Evolutionary conservation across 2,329 filamentous ascomycete species (phyloP).

Genomic region (Fusarium secorum): DNA sequence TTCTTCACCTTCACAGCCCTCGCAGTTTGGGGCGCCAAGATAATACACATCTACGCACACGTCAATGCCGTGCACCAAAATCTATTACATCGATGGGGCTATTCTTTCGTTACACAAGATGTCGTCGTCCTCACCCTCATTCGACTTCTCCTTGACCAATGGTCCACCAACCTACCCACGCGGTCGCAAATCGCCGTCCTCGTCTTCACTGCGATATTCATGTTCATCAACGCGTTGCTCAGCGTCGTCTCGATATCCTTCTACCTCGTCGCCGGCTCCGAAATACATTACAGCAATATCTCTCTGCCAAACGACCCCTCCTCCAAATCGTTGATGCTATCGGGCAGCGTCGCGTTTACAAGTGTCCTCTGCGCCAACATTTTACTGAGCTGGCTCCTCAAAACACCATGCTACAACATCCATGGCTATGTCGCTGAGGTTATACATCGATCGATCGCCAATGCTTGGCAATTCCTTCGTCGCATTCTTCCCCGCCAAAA

Average conservation of each 20-base stretch:
- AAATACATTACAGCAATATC: slow-evolving; percentile 49
- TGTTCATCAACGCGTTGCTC: slow-evolving; percentile 22
- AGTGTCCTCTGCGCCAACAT: slow-evolving; percentile 25
- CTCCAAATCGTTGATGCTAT: slow-evolving; percentile 43
- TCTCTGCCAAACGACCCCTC: slow-evolving; percentile 44
- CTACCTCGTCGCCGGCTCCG: slow-evolving; percentile 44
- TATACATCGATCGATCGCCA: slow-evolving; percentile 36
- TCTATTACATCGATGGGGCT: slow-evolving; percentile 25
- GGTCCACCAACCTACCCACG: slow-evolving; percentile 26
- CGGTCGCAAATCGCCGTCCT: slow-evolving; percentile 13
- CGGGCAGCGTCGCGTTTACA: slow-evolving; percentile 42
- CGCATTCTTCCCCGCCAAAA: neutral
- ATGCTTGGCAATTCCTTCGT: slow-evolving; percentile 13
- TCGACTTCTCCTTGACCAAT: slow-evolving; percentile 44
- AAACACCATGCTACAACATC: slow-evolving; percentile 34
- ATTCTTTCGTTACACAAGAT: slow-evolving; percentile 49
- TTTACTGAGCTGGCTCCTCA: slow-evolving; percentile 39
- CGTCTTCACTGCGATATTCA: slow-evolving; percentile 11
- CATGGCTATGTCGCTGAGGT: slow-evolving; percentile 39
- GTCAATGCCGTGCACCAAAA: slow-evolving; percentile 36
- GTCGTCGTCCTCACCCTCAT: slow-evolving; percentile 43
- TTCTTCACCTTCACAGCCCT: slow-evolving; percentile 46
- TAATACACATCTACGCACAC: slow-evolving; percentile 46
- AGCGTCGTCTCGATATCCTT: slow-evolving; percentile 41
- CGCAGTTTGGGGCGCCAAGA: slow-evolving; percentile 45